Evolutionary conservation across 768 basidiomycete species (phyloP).

Genomic region (Rhizopogon rudus): DNA sequence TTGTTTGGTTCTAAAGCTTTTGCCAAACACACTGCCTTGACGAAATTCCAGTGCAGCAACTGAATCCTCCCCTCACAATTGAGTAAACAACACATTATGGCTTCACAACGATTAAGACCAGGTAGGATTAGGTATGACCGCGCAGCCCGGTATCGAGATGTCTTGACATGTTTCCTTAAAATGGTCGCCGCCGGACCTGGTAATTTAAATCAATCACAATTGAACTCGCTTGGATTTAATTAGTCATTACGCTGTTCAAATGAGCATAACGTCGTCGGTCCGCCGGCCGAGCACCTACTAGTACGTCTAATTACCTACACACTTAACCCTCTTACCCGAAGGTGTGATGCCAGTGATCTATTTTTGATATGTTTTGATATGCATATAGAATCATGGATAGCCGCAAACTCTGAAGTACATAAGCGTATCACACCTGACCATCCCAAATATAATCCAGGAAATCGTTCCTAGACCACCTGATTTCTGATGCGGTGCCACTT

Average conservation of each 20-base stretch:
- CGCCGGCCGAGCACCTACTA: too few relatives aligned
- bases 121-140: too few relatives aligned
- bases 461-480: constrained; percentile 69
- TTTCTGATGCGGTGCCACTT: constrained; percentile 49
- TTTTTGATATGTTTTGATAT: not conserved
- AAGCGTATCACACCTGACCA: constrained; percentile 37
- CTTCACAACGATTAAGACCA: not conserved
- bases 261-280: too few relatives aligned
- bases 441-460: constrained; percentile 74
- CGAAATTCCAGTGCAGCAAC: not conserved
- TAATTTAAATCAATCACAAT: not conserved
- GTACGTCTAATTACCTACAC: too few relatives aligned
- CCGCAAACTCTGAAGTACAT: not conserved
- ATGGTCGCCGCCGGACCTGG: not conserved
- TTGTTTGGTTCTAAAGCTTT: constrained; percentile 6
- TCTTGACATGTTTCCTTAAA: not conserved
- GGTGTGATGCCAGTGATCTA: too few relatives aligned
- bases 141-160: not conserved
- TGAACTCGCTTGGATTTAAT: not conserved
- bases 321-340: too few relatives aligned
- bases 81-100: not conserved
- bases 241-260: not conserved
- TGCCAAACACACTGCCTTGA: constrained; percentile 3
- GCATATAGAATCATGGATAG: not conserved
- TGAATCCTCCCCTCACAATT: not conserved